Conservation (phyloP, 228 moss, liverwort and hornwort species). For the Sphagnum magellanicum region DNA sequence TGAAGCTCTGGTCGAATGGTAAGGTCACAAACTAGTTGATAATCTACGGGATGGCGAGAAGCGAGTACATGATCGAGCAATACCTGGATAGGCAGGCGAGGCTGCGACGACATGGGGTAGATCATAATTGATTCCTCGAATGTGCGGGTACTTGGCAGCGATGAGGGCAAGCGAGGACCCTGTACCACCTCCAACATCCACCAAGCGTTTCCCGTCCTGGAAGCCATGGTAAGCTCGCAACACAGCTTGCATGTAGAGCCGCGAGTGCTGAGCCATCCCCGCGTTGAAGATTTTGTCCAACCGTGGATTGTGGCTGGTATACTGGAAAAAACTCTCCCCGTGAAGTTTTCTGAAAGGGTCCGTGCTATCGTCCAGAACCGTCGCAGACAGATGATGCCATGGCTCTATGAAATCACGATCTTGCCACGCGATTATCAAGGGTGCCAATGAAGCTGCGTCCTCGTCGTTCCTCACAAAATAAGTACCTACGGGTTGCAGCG, state of each 20-base stretch:
- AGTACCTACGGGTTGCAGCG: constrained; percentile 9
- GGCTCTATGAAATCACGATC: not conserved
- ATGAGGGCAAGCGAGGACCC: constrained; percentile 10
- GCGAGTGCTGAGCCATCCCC: constrained; percentile 21
- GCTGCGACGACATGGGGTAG: constrained; percentile 28
- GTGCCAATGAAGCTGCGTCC: constrained; percentile 8
- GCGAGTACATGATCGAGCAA: not conserved
- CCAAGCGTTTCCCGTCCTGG: constrained; percentile 17
- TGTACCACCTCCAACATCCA: constrained; percentile 40
- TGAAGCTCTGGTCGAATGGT: not conserved
- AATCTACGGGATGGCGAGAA: not conserved
- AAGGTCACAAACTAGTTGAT: not conserved
- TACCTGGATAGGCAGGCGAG: constrained; percentile 12
- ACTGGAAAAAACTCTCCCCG: constrained; percentile 19
- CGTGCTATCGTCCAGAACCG: constrained; percentile 7
- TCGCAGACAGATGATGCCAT: constrained; percentile 22
- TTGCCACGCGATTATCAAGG: not conserved
- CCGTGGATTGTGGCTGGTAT: constrained; percentile 3
- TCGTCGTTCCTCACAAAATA: constrained; percentile 21
- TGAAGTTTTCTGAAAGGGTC: constrained; percentile 24
- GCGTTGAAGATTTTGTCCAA: constrained; percentile 10
- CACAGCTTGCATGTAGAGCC: constrained; percentile 17
- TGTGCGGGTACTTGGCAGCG: constrained; percentile 8
- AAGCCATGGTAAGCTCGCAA: constrained; percentile 22
- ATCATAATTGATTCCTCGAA: constrained; percentile 29